phyloP scores from a whole-genome alignment of 2,329 filamentous ascomycete genomes.

The Fusarium sp. region DNA sequence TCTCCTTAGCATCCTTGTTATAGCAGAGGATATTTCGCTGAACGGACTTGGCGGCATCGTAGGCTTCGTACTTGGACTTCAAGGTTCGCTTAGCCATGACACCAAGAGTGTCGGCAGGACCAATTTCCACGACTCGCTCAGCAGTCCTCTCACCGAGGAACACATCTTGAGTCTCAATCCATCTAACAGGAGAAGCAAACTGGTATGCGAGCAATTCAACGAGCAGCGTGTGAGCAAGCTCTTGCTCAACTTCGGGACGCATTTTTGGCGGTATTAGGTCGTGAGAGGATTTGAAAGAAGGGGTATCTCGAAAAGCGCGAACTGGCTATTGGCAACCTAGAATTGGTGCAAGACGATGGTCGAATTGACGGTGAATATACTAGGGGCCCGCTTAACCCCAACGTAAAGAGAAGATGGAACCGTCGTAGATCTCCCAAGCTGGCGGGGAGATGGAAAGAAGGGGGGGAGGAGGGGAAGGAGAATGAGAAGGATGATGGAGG shows the following conservation, averaged over 20 bases:
- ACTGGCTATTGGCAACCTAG: conserved; percentile 38
- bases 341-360: conserved; percentile 36
- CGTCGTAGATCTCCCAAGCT: conserved; percentile 40
- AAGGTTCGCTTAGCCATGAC: conserved; percentile 97
- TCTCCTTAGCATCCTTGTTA: conserved; percentile 99
- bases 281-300: conserved; percentile 38
- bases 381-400: conserved; percentile 41
- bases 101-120: conserved; percentile 94
- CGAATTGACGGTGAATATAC: conserved; percentile 37
- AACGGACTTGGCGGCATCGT: conserved; percentile 95
- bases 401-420: conserved; percentile 35
- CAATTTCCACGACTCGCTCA: conserved; percentile 97
- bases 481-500: conserved; percentile 32
- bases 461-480: conserved; percentile 11
- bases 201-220: conserved; percentile 99
- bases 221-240: conserved; percentile 96
- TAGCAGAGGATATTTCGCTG: conserved; percentile 98
- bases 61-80: conserved; percentile 97
- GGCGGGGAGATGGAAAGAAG: conserved; percentile 31
- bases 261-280: conserved; percentile 63
- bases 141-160: conserved; percentile 95
- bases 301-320: conserved; percentile 43
- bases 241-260: conserved; percentile 99
- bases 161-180: conserved; percentile 99
- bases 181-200: conserved; percentile 97